Conservation (phyloP, 1,284 basidiomycete genomes). For the Rhodotorula sp. region DNA sequence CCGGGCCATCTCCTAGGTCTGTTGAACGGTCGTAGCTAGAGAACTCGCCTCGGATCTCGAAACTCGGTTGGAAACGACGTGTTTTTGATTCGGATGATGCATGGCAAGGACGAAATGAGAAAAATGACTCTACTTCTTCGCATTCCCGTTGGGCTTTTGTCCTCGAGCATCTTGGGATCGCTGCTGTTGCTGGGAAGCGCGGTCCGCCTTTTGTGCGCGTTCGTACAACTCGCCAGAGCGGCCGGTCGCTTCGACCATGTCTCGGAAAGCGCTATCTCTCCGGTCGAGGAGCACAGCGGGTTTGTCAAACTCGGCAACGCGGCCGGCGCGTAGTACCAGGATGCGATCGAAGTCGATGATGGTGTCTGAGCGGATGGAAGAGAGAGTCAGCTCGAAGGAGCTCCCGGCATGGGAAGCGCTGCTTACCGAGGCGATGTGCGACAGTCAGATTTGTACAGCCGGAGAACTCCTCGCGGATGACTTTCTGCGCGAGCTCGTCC, state of each 20-base stretch:
- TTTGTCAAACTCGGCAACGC: conserved; percentile 35
- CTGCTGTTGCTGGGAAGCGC: not conserved
- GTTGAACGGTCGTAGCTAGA: conserved; percentile 6
- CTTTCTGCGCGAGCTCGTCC: conserved; percentile 32
- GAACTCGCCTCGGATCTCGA: not conserved
- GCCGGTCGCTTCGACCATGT: conserved; percentile 35
- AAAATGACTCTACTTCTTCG: not conserved
- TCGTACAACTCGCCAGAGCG: conserved; percentile 27
- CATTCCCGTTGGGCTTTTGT: not conserved
- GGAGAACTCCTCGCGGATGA: conserved; percentile 38
- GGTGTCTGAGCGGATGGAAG: conserved; percentile 10
- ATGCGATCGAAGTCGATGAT: conserved; percentile 40
- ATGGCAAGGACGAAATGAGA: not conserved
- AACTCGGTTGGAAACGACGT: not conserved
- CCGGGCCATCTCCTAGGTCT: conserved; percentile 20
- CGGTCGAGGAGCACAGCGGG: conserved; percentile 27
- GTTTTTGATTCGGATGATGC: not conserved
- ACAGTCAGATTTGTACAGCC: conserved; percentile 36
- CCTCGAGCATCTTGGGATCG: not conserved
- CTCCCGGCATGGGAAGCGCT: too few species aligned
- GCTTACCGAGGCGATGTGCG: conserved; percentile 39
- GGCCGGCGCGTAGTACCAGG: conserved; percentile 30
- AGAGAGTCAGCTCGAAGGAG: too few species aligned
- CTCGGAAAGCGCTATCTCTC: conserved; percentile 15
- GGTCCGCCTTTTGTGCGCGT: conserved; percentile 4